Base-by-base conservation (phyloP, 495 filamentous ascomycete genomes). In the Hyaloscypha variabilis region DNA sequence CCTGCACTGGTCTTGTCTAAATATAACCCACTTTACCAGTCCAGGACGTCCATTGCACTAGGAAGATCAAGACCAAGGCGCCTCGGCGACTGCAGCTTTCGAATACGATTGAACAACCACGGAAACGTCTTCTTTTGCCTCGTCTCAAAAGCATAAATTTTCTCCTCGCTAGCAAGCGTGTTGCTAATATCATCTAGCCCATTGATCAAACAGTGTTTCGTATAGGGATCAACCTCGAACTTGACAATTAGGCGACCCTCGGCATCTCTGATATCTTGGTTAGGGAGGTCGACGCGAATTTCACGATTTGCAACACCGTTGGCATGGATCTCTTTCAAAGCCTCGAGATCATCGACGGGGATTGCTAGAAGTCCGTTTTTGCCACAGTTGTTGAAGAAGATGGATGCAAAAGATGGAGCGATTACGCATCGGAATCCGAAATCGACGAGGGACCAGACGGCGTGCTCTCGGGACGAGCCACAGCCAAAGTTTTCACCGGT, bases 331-430 rank as follows among this genome's bases (percentile, higher is more conserved):
- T 79, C 81, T 10, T 88, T 81, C 3, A 98, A 81, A 17, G 81
- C 85, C 10, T 70, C 83, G 52, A 87, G 73, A 75, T 94, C 85
- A 36, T 82, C 79, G 75, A 99, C 90, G 46, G 83, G 77, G 67
- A 97, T 85, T 25, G 94, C 93, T 39, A 99, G 84, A 95, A 99
- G 98, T 77, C 94, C 95, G 80, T 99, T 99, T 85, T 99, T 99
- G 86, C 97, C 97, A n/a, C 91, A 96, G 81, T 99, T 99, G 85
- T 97, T 99, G 87, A 93, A 96, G 86, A 97, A 97, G 78, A 99
- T 99, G 73, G 98, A 95, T 63, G 93, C 94, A 72, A 90, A 99
- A 19, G 88, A 91, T 13, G 93, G 92, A 1, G 94, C 95, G 69
- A 98, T 96, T 67, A 98, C 84, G 74, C 90, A 93, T 72, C 88